Conservation (phyloP, 805 yeast species). For the Candida ortonii region DNA sequence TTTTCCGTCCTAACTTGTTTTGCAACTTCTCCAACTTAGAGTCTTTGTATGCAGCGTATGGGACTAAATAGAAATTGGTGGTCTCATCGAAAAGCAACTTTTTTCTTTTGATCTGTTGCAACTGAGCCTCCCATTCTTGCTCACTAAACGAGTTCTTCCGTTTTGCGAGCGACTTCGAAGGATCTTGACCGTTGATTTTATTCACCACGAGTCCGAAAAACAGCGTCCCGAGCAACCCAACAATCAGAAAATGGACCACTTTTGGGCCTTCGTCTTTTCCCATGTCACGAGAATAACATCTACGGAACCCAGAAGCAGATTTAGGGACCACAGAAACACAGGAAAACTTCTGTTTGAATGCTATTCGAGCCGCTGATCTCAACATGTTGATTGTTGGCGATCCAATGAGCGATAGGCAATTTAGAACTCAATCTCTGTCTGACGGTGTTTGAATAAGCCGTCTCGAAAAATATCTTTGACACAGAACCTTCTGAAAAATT, state of each 20-base stretch:
- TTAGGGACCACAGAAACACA: not conserved
- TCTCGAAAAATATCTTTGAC: too few species aligned
- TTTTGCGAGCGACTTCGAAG: constrained; percentile 28
- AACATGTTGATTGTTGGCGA: too few species aligned
- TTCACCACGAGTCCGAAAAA: constrained; percentile 35
- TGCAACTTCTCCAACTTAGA: constrained; percentile 12
- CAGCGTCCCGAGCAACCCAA: constrained; percentile 45
- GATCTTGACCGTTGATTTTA: constrained; percentile 32
- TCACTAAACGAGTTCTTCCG: constrained; percentile 43
- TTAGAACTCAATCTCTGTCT: too few species aligned
- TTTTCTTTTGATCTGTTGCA: constrained; percentile 33
- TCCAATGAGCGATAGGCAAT: too few species aligned
- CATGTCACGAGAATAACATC: constrained; percentile 14
- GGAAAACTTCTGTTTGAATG: too few species aligned
- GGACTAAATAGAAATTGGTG: constrained; percentile 30
- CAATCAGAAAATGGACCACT: constrained; percentile 38
- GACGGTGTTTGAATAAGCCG: too few species aligned
- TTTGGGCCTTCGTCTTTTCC: constrained; percentile 35
- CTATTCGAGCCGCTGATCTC: too few species aligned
- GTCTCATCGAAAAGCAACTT: constrained; percentile 25
- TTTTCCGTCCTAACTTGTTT: constrained; percentile 16
- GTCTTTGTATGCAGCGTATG: constrained; percentile 23
- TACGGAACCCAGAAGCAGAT: not conserved
- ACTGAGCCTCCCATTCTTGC: constrained; percentile 44
- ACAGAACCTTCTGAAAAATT: too few species aligned